Evolutionary conservation across 495 filamentous ascomycete genomes (phyloP).

Genomic region (Penicillium fimorum): DNA sequence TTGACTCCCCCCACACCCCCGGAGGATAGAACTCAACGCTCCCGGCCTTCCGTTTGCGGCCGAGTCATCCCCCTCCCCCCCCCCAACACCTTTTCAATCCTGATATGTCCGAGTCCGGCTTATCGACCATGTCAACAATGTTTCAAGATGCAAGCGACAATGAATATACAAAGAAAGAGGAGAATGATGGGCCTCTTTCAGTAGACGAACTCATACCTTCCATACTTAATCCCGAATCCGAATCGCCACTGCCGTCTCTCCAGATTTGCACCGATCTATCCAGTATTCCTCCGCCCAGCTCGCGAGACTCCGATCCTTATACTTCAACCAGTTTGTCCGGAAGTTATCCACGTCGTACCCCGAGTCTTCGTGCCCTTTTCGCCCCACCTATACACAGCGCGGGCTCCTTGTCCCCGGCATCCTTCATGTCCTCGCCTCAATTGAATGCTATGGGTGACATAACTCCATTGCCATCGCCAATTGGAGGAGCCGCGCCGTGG

Average conservation of each 20-base stretch:
- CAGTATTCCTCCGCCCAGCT: constrained; percentile 26
- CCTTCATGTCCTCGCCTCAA: constrained; percentile 63
- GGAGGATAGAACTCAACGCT: constrained; percentile 1
- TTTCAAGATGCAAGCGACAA: constrained; percentile 10
- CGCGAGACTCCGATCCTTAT: constrained; percentile 33
- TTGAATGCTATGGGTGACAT: constrained; percentile 83
- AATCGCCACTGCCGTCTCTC: constrained; percentile 34
- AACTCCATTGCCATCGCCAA: constrained; percentile 88
- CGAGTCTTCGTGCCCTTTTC: constrained; percentile 48
- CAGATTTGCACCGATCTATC: constrained; percentile 45
- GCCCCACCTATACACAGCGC: constrained; percentile 42
- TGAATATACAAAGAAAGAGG: constrained; percentile 6
- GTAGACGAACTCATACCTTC: constrained; percentile 17
- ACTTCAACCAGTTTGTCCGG: constrained; percentile 45
- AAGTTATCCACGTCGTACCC: constrained; percentile 47
- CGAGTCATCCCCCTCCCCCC: neutral
- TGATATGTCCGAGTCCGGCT: constrained; percentile 25
- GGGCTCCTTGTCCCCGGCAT: constrained; percentile 60
- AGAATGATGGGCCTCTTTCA: constrained; percentile 2
- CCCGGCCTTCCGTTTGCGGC: constrained; percentile 15
- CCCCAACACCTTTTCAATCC: constrained; percentile 1
- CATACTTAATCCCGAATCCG: constrained; percentile 15
- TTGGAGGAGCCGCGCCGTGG: constrained; percentile 74
- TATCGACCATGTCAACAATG: constrained; percentile 18
- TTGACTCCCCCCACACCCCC: neutral